phyloP scores from a whole-genome alignment of 768 basidiomycete genomes.

The Porpolomopsis calyptriformis region DNA sequence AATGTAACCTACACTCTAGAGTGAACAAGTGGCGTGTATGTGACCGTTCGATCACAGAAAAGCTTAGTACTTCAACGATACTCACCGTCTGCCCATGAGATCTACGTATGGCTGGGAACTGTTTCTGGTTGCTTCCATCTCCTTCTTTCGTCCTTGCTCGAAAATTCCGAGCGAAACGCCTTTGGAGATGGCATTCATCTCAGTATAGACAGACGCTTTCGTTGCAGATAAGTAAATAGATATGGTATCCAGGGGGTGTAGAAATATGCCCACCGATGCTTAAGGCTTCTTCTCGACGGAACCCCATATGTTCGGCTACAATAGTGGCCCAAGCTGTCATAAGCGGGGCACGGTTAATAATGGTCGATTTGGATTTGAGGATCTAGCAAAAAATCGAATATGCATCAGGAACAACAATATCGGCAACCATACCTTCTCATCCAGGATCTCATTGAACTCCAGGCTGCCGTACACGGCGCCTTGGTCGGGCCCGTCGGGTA shows the following conservation, averaged over 20 bases:
- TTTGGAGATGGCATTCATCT: constrained; percentile 82
- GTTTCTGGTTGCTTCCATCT: constrained; percentile 41
- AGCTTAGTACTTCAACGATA: background rate
- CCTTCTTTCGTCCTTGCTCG: constrained; percentile 40
- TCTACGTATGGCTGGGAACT: constrained; percentile 79
- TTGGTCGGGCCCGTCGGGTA: constrained; percentile 48
- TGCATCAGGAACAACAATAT: background rate
- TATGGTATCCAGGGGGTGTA: background rate
- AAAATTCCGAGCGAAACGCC: constrained; percentile 78
- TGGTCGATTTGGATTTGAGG: constrained; percentile 46
- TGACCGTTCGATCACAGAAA: too few relatives aligned
- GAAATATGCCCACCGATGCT: constrained; percentile 60
- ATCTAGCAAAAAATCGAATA: constrained; percentile 29
- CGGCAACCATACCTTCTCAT: constrained; percentile 46
- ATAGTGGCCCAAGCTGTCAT: constrained; percentile 91
- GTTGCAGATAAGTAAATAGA: background rate
- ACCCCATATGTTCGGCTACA: constrained; percentile 79
- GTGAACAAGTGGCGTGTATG: too few relatives aligned
- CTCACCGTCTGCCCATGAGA: constrained; percentile 66
- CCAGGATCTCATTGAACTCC: constrained; percentile 62
- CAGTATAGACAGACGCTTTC: constrained; percentile 83
- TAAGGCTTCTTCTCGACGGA: constrained; percentile 79
- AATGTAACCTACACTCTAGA: constrained; percentile 30
- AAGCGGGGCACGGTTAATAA: constrained; percentile 86
- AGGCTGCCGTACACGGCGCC: constrained; percentile 41